phyloP scores from a whole-genome alignment of 1,284 basidiomycete species.

The Waitea zeae region DNA sequence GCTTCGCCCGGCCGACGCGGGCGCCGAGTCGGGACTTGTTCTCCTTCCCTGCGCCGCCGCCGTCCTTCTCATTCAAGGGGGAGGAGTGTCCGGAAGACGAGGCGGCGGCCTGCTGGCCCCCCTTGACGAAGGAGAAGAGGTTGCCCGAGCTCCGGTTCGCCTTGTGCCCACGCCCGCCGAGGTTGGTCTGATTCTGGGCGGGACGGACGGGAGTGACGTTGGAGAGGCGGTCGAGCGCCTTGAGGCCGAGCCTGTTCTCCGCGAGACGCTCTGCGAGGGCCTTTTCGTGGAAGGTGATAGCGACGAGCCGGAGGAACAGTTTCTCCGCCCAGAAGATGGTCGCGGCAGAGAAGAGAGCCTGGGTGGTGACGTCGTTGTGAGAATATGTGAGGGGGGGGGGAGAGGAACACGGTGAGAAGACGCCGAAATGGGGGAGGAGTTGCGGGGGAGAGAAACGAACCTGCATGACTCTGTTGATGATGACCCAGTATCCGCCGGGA shows the following conservation, averaged over 20 bases:
- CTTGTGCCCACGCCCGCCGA: constrained; percentile 17
- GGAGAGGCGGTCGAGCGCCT: constrained; percentile 50
- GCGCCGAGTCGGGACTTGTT: constrained; percentile 9
- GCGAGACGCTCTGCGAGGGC: constrained; percentile 54
- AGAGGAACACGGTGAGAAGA: background rate
- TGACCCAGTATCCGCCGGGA: constrained; percentile 45
- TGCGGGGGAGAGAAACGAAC: constrained; percentile 16
- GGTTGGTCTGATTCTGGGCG: constrained; percentile 14
- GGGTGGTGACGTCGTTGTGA: constrained; percentile 2
- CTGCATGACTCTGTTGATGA: constrained; percentile 55
- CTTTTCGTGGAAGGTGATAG: constrained; percentile 63
- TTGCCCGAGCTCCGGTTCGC: constrained; percentile 16
- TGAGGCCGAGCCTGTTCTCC: constrained; percentile 52
- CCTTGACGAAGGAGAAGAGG: constrained; percentile 8
- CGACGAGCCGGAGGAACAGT: constrained; percentile 51
- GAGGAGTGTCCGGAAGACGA: constrained; percentile 3
- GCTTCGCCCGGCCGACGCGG: constrained; percentile 25
- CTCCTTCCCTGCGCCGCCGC: constrained; percentile 4
- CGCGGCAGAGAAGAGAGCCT: constrained; percentile 48
- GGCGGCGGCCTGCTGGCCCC: background rate
- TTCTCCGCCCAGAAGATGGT: constrained; percentile 55
- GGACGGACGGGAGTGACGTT: constrained; percentile 20
- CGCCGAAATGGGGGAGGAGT: background rate
- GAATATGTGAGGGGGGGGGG: background rate
- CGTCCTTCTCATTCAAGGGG: constrained; percentile 7